phyloP scores from a whole-genome alignment of 257 asterid species.

The Linderniella brevidens region DNA sequence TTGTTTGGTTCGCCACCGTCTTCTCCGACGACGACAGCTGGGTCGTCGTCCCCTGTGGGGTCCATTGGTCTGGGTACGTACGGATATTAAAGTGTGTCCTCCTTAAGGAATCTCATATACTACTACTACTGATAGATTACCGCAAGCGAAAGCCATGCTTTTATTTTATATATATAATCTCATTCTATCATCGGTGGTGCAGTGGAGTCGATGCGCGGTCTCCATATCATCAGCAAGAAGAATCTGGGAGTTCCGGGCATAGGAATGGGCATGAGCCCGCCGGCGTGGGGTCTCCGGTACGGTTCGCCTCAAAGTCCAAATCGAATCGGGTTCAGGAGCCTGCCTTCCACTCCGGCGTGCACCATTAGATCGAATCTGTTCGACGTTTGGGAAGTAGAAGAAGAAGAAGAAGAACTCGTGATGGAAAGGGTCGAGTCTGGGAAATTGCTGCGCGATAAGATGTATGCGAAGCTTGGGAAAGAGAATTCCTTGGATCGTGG shows the following conservation, averaged over 20 bases:
- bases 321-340: slow-evolving; percentile 3
- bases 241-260: not conserved
- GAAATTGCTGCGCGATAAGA: slow-evolving; percentile 2
- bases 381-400: not conserved
- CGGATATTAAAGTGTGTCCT: too few species aligned
- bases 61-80: too few species aligned
- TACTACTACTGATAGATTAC: too few species aligned
- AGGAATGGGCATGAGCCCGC: slow-evolving; percentile 4
- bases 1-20: not conserved
- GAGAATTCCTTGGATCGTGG: slow-evolving; percentile 6
- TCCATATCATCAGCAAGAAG: not conserved
- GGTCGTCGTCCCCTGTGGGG: too few species aligned
- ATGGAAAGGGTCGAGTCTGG: slow-evolving; percentile 1
- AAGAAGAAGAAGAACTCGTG: slow-evolving; percentile 3
- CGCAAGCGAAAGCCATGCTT: too few species aligned
- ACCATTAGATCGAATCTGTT: not conserved
- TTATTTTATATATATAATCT: too few species aligned
- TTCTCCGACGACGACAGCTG: not conserved
- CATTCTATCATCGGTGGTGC: too few species aligned
- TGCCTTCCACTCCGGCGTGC: slow-evolving; percentile 3
- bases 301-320: not conserved
- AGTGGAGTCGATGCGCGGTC: slow-evolving; percentile 4
- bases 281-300: slow-evolving; percentile 3
- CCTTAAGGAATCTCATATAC: too few species aligned
- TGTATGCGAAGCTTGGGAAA: slow-evolving; percentile 2